Evolutionary conservation across 176 grass and related monocot species (phyloP), one percentile per base, ranked within the genome.

Genomic region (Dendrocalamus sinicus): DNA sequence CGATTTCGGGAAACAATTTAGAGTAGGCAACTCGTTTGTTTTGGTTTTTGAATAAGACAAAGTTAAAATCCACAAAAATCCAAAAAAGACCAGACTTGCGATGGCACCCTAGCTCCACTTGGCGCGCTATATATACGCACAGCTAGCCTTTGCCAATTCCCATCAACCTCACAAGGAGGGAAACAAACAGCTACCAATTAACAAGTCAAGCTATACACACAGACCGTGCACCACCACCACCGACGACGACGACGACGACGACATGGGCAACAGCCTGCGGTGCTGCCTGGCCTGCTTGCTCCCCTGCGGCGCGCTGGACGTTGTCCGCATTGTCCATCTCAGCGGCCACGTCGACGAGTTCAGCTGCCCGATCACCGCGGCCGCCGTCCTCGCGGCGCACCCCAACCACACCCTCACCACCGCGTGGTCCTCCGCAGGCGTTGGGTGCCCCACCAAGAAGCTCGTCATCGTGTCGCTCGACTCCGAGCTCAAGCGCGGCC

Each of bases 261-360:
- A 23, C 12, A 98, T 98, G 95, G 95, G 95, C 48, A 98, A 98
- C 77, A 98, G 93, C 92, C 78, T 95, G 19, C 80, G 95, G 89
- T 95, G 95, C 77, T 95, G 91, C 89, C 81, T 98, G 73, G 91
- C 93, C 46, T 98, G 95, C 79, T 80, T 97, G 70, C 65, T 97
- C 67, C 95, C 95, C 58, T 98, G 95, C 87, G 95, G 95, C 51
- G 90, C 95, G 14, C 84, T 98, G 47, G 95, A 95, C 85, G 93
- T 95, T 20, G 78, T 95, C 80, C 91, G 95, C 79, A 75, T 95
- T 84, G 95, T 98, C 46, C 95, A 95, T 79, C 89, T 98, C 57
- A 92, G 89, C 88, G 93, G 95, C 16, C 95, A 67, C 52, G 89
- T 95, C 57, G 91, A 95, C 75, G 95, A 98, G 88, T 98, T 92